phyloP scores from a whole-genome alignment of 2,329 filamentous ascomycete genomes.

The Allantophomopsis lycopodina region DNA sequence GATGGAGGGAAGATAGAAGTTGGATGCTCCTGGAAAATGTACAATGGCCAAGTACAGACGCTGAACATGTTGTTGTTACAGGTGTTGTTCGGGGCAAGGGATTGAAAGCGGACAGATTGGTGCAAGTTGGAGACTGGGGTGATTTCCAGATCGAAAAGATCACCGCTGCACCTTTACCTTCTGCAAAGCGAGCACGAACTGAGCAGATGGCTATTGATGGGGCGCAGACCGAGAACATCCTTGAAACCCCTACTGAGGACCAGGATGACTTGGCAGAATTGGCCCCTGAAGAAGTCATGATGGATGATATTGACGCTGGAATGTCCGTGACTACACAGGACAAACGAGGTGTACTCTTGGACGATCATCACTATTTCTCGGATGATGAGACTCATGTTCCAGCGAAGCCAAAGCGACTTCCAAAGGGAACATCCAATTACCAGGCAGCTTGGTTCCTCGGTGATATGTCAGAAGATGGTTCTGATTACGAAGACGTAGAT shows the following conservation, averaged over 20 bases:
- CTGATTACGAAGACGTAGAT: conserved; percentile 61
- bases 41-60: conserved; percentile 48
- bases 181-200: conserved; percentile 45
- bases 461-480: conserved; percentile 63
- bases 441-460: conserved; percentile 89
- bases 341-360: conserved; percentile 80
- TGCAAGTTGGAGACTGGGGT: conserved; percentile 90
- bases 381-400: conserved; percentile 61
- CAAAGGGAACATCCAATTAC: conserved; percentile 85
- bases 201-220: conserved; percentile 58
- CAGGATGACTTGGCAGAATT: conserved; percentile 73
- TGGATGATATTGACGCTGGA: conserved; percentile 50
- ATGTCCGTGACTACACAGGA: conserved; percentile 32
- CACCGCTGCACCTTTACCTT: conserved; percentile 55
- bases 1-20: conserved; percentile 88
- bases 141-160: conserved; percentile 89
- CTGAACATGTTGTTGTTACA: conserved; percentile 59
- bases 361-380: conserved; percentile 96
- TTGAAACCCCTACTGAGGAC: conserved; percentile 65
- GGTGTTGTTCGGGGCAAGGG: conserved; percentile 78
- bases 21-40: conserved; percentile 90
- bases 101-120: conserved; percentile 76
- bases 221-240: conserved; percentile 33
- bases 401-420: conserved; percentile 57
- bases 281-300: conserved; percentile 73